Evolutionary conservation across 1,139 yeast genomes (phyloP), one percentile per base, ranked within the genome.

Genomic region (Sugiyamaella grinbergsii): DNA sequence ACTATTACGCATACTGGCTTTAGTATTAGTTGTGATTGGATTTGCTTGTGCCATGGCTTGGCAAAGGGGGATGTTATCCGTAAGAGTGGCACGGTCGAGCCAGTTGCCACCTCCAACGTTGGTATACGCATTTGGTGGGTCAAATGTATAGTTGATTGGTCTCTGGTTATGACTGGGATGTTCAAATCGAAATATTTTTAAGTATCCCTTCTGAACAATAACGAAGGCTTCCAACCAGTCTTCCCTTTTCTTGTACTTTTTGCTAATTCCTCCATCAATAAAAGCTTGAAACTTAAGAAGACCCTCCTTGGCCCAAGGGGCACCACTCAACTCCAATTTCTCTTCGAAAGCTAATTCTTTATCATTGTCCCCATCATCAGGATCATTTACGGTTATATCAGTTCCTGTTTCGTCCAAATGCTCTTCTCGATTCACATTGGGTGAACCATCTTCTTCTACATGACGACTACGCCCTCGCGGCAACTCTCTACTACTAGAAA

Each of bases 251-350:
- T 26, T 40, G 54, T 43, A 51, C 44, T 38, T 42, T n/a, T 53
- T 53, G 24, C 51, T 46, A 23, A 54, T 49, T 32, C 52, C 50
- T 23, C 53, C 46, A n/a, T 56, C 56, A 54, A 75, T 68, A 47
- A 73, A 63, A 15, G 76, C 70, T 57, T 75, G 77, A 62, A 77
- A 73, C 58, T 80, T 76, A 56, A 85, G 72, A 42, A 85, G 66
- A 0, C 95, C 94, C 69, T 86, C 94, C 63, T 85, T 84, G 53
- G 83, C 78, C 79, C 87, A 85, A 1, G 94, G 94, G 1, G 91
- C 80, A 0, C 93, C 94, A 49, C 77, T 76, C 41, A 82, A 72
- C 58, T 82, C 87, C 55, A 85, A 70, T 31, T 77, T 76, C 57
- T 80, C 76, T 54, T 73, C 58, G 19, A 38, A 19, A 11, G 49